Conservation (phyloP, 2,329 filamentous ascomycete species). For the Diaporthe humulicola region DNA sequence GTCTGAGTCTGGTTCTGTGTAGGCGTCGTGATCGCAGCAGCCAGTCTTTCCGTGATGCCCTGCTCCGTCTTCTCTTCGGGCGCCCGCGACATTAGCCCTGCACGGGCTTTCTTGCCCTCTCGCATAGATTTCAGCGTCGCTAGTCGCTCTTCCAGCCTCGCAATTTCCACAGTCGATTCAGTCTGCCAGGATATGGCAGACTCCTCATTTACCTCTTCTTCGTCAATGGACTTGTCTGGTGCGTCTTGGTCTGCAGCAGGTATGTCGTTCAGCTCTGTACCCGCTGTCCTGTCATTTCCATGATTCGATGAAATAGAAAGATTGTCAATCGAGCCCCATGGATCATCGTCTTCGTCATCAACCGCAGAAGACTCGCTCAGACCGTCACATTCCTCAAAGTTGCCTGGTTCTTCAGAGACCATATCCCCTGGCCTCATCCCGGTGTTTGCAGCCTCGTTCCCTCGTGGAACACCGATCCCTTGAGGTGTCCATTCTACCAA, state of each 20-base stretch:
- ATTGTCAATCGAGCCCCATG: too few species aligned
- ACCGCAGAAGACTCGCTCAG: neutral
- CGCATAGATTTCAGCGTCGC: neutral
- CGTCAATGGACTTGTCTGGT: neutral
- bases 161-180: neutral
- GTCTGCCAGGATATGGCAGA: neutral
- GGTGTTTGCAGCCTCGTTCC: neutral
- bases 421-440: neutral
- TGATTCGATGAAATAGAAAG: too few species aligned
- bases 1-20: neutral
- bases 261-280: neutral
- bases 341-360: too few species aligned
- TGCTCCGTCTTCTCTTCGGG: neutral
- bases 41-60: too few species aligned
- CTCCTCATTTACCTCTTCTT: neutral
- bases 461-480: too few species aligned
- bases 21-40: too few species aligned
- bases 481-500: neutral
- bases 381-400: neutral
- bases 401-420: neutral
- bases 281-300: too few species aligned
- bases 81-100: neutral
- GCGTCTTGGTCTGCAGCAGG: neutral
- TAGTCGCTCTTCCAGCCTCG: neutral
- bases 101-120: neutral